Evolutionary conservation across 2,329 filamentous ascomycete species (phyloP), one percentile per base, ranked within the genome.

Genomic region (Neonectria faginata): DNA sequence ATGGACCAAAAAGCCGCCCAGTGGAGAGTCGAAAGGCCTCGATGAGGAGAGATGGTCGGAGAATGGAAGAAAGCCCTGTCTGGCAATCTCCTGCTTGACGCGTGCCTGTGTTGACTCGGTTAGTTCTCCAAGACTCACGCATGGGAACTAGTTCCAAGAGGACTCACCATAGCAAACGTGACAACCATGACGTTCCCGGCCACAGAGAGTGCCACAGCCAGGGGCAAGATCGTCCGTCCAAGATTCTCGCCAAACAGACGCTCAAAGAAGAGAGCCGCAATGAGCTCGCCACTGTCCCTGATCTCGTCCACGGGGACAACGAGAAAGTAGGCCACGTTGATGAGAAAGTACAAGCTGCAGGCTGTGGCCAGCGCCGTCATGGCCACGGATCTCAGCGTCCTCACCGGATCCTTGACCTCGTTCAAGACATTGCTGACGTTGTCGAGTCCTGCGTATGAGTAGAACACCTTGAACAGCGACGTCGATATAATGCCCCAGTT

Each of bases 141-240:
- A 14, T 47, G 7, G n/a, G 12, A 41, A 42, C 8, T 11, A 6
- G 7, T 18, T 9, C 25, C 5, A n/a, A 20, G 11, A 27, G n/a
- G n/a, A 29, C 84, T 71, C 80, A 91, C 90, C 76, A 90, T 76
- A 1, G 89, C 84, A 74, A 92, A 93, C 0, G 88, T 88, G 2
- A 91, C 89, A 0, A 91, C 89, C 85, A 93, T 89, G 14, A 93
- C 90, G 73, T 93, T 93, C 0, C 90, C 91, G 2, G 84, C 86
- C 0, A 89, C 89, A 1, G 89, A 91, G 25, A 91, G 78, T 0
- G 90, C 90, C 36, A 93, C 88, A 0, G 88, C 86, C 9, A 91
- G 75, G 0, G 89, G 88, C 2, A 92, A 78, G 2, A 91, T 77
- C 1, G 80, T 81, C 36, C 83, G 83, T 0, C 89, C 90, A 10